phyloP scores from a whole-genome alignment of 352 stramenopile genomes.

The Phytophthora hybrid region DNA sequence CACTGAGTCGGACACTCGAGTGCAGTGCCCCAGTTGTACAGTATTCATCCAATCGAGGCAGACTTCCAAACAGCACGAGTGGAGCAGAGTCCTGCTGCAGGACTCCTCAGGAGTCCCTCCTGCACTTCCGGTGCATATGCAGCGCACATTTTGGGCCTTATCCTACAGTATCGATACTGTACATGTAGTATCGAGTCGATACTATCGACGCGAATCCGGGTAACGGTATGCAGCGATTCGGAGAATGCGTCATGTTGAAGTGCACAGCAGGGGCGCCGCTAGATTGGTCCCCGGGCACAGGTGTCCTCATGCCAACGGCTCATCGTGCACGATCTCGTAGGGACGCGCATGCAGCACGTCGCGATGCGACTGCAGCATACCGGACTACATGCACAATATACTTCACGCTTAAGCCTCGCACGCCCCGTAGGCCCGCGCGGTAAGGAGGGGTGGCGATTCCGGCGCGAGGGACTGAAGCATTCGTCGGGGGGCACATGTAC shows the following conservation, averaged over 20 bases:
- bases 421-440: too few relatives aligned
- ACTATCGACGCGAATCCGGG: too few relatives aligned
- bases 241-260: conserved; percentile 26
- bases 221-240: background rate
- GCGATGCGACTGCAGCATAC: too few relatives aligned
- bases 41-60: conserved; percentile 20
- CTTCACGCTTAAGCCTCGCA: too few relatives aligned
- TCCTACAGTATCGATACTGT: background rate
- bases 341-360: background rate
- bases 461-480: conserved; percentile 16
- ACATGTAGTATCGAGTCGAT: too few relatives aligned
- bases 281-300: background rate
- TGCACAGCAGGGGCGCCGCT: conserved; percentile 16
- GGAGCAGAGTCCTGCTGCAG: too few relatives aligned
- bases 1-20: conserved; percentile 8
- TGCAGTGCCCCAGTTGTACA: conserved; percentile 1
- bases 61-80: conserved; percentile 5
- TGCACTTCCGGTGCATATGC: background rate
- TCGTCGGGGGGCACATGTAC: background rate
- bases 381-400: background rate
- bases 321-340: background rate
- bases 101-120: too few relatives aligned
- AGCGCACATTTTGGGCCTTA: conserved; percentile 7
- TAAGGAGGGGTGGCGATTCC: background rate
- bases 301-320: background rate